Evolutionary conservation across 2,329 filamentous ascomycete species (phyloP).

Genomic region (Apiospora marii): DNA sequence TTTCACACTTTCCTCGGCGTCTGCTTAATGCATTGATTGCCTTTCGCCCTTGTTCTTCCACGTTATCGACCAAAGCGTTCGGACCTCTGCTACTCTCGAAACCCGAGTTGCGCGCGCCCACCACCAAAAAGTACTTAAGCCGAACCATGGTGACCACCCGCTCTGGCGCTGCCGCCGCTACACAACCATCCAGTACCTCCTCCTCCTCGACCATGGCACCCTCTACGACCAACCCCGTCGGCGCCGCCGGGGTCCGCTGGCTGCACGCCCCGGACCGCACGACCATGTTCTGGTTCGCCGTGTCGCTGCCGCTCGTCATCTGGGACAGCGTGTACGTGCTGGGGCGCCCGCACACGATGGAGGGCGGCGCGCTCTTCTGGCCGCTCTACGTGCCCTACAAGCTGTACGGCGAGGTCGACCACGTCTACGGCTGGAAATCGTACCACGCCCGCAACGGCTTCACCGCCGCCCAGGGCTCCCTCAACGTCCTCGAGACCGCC

Average conservation of each 20-base stretch:
- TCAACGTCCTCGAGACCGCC: constrained; percentile 74
- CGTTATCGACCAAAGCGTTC: neutral
- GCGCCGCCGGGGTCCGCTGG: constrained; percentile 40
- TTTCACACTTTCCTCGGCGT: neutral
- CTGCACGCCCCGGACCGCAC: constrained; percentile 54
- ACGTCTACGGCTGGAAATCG: constrained; percentile 82
- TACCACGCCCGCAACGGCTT: constrained; percentile 76
- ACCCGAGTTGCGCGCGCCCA: neutral
- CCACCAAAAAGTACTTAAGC: neutral
- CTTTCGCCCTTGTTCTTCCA: neutral
- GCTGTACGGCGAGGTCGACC: constrained; percentile 81
- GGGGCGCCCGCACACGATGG: constrained; percentile 82
- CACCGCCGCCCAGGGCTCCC: constrained; percentile 73
- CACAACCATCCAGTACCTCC: neutral
- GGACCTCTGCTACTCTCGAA: neutral
- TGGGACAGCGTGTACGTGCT: constrained; percentile 87
- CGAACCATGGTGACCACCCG: constrained; percentile 43
- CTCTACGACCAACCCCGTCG: neutral
- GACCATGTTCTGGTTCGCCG: constrained; percentile 72
- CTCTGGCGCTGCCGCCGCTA: constrained; percentile 31
- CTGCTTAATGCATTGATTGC: neutral
- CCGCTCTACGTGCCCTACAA: constrained; percentile 81
- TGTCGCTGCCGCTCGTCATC: constrained; percentile 79
- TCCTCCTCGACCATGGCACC: neutral
- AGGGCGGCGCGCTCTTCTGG: constrained; percentile 74